phyloP scores from a whole-genome alignment of 306 rosid species.

The Corylus heterophylla region DNA sequence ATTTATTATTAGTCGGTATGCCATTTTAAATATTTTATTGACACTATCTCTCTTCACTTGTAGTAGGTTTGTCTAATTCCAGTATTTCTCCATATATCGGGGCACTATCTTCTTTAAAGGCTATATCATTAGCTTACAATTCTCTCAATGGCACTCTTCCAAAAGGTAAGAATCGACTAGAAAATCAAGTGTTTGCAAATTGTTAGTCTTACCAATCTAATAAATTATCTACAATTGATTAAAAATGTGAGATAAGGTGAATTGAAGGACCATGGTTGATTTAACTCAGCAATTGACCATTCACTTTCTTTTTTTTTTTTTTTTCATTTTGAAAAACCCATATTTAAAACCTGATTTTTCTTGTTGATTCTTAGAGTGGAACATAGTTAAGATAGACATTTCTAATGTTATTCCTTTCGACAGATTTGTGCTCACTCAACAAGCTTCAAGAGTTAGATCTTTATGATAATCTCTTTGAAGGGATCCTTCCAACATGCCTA shows the following conservation, averaged over 20 bases:
- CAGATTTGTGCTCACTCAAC: slow-evolving; percentile 15
- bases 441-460: slow-evolving; percentile 16
- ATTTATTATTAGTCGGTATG: too few species aligned
- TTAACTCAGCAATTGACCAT: too few species aligned
- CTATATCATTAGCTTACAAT: background rate
- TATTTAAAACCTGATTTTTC: too few species aligned
- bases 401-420: background rate
- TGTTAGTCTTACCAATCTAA: too few species aligned
- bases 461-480: background rate
- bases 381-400: background rate
- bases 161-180: slow-evolving; percentile 1
- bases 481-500: slow-evolving; percentile 22
- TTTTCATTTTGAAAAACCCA: too few species aligned
- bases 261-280: too few species aligned
- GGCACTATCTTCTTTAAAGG: background rate
- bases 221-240: background rate
- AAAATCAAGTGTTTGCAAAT: background rate
- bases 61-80: background rate
- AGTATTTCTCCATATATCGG: background rate
- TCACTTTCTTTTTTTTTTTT: too few species aligned
- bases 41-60: background rate
- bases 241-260: background rate
- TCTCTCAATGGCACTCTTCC: background rate
- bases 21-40: background rate
- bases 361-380: too few species aligned